Percentiles rank a stretch among this genome's conserved stretches.
Evolutionary conservation across 441 rosid species (phyloP).

Genomic region (Pelargonium myrrhifolium): DNA sequence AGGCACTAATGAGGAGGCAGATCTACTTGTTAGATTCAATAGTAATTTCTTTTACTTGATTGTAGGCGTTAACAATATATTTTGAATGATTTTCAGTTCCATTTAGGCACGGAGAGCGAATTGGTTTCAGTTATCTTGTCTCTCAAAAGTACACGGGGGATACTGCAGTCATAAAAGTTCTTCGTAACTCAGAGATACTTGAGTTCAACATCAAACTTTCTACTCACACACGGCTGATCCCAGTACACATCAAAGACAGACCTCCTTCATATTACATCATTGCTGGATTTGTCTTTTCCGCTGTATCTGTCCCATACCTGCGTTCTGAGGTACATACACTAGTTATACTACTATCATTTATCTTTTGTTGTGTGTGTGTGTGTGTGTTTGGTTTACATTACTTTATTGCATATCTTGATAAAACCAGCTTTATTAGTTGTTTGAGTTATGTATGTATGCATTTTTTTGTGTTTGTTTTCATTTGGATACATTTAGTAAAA

Average conservation of each 20-base stretch:
- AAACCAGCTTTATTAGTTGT: neutral
- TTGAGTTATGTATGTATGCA: neutral
- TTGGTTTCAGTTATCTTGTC: slow-evolving; percentile 87
- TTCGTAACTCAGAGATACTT: slow-evolving; percentile 52
- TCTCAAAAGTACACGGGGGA: slow-evolving; percentile 92
- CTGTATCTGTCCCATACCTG: slow-evolving; percentile 87
- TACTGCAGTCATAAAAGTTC: slow-evolving; percentile 61
- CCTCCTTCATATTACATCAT: slow-evolving; percentile 86
- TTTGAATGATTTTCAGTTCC: slow-evolving; percentile 51
- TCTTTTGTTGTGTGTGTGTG: neutral
- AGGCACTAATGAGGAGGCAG: neutral
- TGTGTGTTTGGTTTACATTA: neutral
- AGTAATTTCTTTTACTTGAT: neutral
- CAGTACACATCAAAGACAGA: slow-evolving; percentile 64
- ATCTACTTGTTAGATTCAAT: neutral
- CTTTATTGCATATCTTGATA: neutral
- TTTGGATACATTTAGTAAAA: neutral
- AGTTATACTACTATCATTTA: neutral
- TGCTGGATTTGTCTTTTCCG: slow-evolving; percentile 85
- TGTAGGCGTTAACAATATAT: neutral
- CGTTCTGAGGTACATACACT: slow-evolving; percentile 64
- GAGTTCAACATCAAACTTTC: slow-evolving; percentile 69
- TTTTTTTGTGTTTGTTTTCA: neutral
- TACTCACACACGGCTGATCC: slow-evolving; percentile 74
- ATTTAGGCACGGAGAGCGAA: slow-evolving; percentile 85